Evolutionary conservation across 805 yeast species (phyloP), one percentile per base, ranked within the genome.

Genomic region (Lipomyces oligophaga): DNA sequence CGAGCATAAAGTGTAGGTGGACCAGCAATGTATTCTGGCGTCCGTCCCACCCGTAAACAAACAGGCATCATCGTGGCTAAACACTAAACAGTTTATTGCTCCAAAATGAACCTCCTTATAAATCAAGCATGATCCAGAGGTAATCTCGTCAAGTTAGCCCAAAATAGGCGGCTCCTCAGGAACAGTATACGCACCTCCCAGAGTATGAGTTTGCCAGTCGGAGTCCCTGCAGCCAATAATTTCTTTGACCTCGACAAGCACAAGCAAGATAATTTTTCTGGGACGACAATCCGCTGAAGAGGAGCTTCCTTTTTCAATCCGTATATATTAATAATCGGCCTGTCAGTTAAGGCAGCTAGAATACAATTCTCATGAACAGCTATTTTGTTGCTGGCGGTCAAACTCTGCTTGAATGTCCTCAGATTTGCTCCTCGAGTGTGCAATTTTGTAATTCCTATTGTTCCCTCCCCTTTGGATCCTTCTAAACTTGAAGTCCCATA

Each of bases 91-190:
- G 0, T 81, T 74, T 5, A 87, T 75, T 5, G 74, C 71, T 66
- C 90, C 97, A 64, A 86, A 90, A 67, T 90, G 97, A 0, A 86
- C 81, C 41, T 85, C 89, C 60, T 78, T 79, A 3, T 79, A 94
- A 38, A 77, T 71, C 20, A 89, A 60, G 38, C 93, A 70, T 20
- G 77, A 66, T 0, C 97, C 97, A 1, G 93, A 82, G 7, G 73
- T 65, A 41, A 89, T 61, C 47, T 47, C 21, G 19, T 26, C 25
- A 34, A 20, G 6, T 13, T 5, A 16, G 18, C 13, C 18, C 13
- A 19, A 2, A 4, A 25, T 4, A 15, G 27, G 10, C 19, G n/a
- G 19, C 34, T 16, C 21, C 21, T 6, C 11, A 5, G 16, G 19
- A 10, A 11, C 8, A 24, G 20, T 18, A 37, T n/a, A 20, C 47